These are phyloP conservation scores for Intubia oerlemansii DNA, from an alignment of 2,329 filamentous ascomycete species.

Conservation along the genomic window DNA sequence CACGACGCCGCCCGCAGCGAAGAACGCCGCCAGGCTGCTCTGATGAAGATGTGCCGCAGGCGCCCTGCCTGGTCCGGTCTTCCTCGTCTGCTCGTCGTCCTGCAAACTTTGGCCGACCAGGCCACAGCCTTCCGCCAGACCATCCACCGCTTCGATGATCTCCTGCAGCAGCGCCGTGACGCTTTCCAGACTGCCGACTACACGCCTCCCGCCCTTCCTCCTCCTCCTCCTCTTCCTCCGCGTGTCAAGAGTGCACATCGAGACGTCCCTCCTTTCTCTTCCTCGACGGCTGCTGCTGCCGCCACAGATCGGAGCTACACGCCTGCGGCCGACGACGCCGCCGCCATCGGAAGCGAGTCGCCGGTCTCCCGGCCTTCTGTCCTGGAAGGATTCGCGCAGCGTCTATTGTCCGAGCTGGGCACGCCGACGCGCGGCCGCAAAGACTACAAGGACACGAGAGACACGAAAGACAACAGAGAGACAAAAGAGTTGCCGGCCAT, in stretches of 20 bases:
- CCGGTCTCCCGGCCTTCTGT: constrained; percentile 31
- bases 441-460: constrained; percentile 15
- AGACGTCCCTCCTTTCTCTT: constrained; percentile 10
- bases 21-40: constrained; percentile 15
- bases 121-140: constrained; percentile 38
- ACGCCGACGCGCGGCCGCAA: constrained; percentile 31
- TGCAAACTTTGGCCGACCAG: constrained; percentile 40
- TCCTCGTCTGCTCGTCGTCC: constrained; percentile 30
- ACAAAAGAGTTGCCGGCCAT: too few species aligned
- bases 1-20: too few species aligned
- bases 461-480: too few species aligned
- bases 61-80: constrained; percentile 31
- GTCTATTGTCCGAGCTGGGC: constrained; percentile 36
- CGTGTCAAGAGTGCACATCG: background rate
- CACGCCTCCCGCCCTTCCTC: background rate
- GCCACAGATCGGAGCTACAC: too few species aligned
- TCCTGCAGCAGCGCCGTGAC: constrained; percentile 43
- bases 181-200: constrained; percentile 40
- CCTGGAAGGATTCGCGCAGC: constrained; percentile 39
- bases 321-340: too few species aligned
- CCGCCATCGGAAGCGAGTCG: constrained; percentile 26
- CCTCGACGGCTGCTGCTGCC: too few species aligned
- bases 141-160: constrained; percentile 51
- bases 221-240: constrained; percentile 1
- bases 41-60: constrained; percentile 28